Base-by-base conservation (phyloP, 805 yeast genomes). In the Tetrapisispora arboricola region DNA sequence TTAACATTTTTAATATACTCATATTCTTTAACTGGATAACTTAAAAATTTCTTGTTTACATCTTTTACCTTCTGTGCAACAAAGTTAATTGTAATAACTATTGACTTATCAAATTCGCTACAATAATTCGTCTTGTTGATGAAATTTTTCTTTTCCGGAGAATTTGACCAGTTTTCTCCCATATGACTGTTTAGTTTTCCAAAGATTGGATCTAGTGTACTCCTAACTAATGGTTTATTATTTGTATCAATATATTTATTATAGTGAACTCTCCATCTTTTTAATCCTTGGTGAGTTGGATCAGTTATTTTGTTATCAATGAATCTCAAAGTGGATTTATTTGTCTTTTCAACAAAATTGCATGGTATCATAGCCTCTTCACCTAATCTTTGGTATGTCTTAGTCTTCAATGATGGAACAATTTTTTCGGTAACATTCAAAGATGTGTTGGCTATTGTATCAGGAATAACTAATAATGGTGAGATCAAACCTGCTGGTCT, bases 191-290 rank as follows among this genome's bases (percentile, higher is more conserved):
- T 85, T 34, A 80, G 34, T 22, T 92, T 88, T 28, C 65, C 67
- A 36, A 82, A 64, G 11, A 79, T 27, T 4, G 84, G 80, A 57
- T 80, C 86, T 18, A 79, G 52, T 19, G 73, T 70, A n/a, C 80
- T 67, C 48, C 85, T 68, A 29, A 82, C 48, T 38, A 78, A 55
- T 31, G 84, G 81, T 52, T 75, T 76, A 19, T 85, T 85, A 24
- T 75, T 64, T 7, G 74, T 68, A 52, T 78, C 77, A 55, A 72
- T 71, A 31, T 76, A 52, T 25, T 73, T 66, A 53, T 75, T 71
- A 53, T 76, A 72, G 40, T 61, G 62, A 38, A 65, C 66, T 47
- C 82, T 76, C 43, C 71, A 61, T 38, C 66, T 70, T 48, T 65
- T 54, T 21, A 75, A 61, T 18, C 71, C 67, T 46, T 62, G 61